Percentiles rank a stretch among this genome's conserved stretches.
These are phyloP conservation scores for Cercospora zeina DNA, from an alignment of 2,329 filamentous ascomycete species.

Conservation along the genomic window DNA sequence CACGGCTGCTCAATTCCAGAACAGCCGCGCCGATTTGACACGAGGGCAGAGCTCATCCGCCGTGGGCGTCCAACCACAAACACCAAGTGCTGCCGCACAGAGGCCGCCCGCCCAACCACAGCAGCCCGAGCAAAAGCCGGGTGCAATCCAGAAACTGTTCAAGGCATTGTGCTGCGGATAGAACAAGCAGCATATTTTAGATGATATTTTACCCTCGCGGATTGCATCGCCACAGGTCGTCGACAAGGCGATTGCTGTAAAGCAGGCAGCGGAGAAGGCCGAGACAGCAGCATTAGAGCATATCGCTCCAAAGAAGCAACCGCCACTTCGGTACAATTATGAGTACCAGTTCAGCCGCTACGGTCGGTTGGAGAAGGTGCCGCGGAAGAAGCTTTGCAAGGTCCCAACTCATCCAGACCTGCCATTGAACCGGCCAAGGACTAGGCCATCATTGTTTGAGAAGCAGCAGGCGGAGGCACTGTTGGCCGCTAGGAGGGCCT, in stretches of 20 bases:
- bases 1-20: slow-evolving; percentile 94
- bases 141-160: slow-evolving; percentile 87
- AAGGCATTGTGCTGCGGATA: slow-evolving; percentile 86
- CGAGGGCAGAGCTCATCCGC: slow-evolving; percentile 26
- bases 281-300: slow-evolving; percentile 9
- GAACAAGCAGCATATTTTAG: slow-evolving; percentile 22
- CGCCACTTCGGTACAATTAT: slow-evolving; percentile 1
- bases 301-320: slow-evolving; percentile 2
- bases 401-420: not conserved
- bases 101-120: slow-evolving; percentile 32
- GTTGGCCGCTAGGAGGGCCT: not conserved
- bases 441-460: not conserved
- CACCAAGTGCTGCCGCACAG: slow-evolving; percentile 18
- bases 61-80: slow-evolving; percentile 18
- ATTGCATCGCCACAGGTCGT: slow-evolving; percentile 7
- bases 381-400: not conserved
- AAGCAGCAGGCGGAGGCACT: not conserved
- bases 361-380: slow-evolving; percentile 4
- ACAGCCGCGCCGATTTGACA: slow-evolving; percentile 68
- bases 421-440: slow-evolving; percentile 1
- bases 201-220: slow-evolving; percentile 9
- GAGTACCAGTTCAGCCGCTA: slow-evolving; percentile 10
- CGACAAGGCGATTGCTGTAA: slow-evolving; percentile 3
- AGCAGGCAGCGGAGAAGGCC: slow-evolving; percentile 4
- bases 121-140: slow-evolving; percentile 67